Base-by-base conservation (phyloP, 2,329 filamentous ascomycete species). In the Cladophialophora bantiana region DNA sequence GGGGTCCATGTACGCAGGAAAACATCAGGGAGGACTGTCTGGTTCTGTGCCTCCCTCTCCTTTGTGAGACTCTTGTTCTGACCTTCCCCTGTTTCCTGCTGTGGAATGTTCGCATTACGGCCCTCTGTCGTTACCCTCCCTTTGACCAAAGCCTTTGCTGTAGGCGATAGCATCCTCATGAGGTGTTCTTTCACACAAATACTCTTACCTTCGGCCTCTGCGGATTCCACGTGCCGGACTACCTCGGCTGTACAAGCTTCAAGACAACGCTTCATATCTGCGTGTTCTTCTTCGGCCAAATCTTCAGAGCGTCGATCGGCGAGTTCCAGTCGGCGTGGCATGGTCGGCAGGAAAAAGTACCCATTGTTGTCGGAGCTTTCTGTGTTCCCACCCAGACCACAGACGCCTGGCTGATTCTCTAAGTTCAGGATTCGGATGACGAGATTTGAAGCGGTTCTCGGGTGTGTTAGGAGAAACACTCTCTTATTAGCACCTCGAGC, bases 141-240 rank as follows among this genome's bases (percentile, higher is more conserved):
- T 18, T 58, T 53, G 7, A 32, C 42, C 42, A 52, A 18, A 18
- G 53, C 34, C 2, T 71, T 69, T 57, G 61, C 31, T 59, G 54
- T 31, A 60, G 70, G 56, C 68, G 67, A 48, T 60, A 61, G 59
- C 73, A 71, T 38, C 66, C 65, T 42, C 65, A 67, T 7, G 74
- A 74, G 71, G 42, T 80, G 78, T 61, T 80, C 78, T 64, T 80
- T 80, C 42, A 75, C 70, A 58, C 79, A 77, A 13, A 76, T 68
- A 31, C 71, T 70, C 57, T 77, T 77, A 45, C 70, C 69, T 18
- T 74, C 63, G 1, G 63, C 53, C 42, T 72, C 61, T 1, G 77
- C 77, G 2, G 60, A 52, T 0, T 65, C 42, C 4, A 73, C 61
- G 36, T 66, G 68, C 15, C 72, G 67, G 52, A 78, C 73, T 4